Evolutionary conservation across 352 stramenopile species (phyloP).

Genomic region (Pythium plurisporium): DNA sequence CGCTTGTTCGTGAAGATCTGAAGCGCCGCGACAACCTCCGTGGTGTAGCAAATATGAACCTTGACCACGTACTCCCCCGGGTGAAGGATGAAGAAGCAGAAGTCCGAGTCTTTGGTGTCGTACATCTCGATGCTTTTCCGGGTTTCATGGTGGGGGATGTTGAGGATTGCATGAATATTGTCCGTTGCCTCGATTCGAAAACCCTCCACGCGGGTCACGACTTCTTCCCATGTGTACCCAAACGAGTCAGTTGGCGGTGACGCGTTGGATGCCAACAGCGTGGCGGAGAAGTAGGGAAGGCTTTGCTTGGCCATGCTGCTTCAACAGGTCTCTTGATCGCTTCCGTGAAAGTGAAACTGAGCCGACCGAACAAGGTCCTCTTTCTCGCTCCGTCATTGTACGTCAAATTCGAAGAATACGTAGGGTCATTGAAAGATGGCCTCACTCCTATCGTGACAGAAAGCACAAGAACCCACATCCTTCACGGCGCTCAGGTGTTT

Average conservation of each 20-base stretch:
- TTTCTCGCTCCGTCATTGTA: too few species aligned
- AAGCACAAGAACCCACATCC: too few species aligned
- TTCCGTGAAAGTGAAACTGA: not conserved
- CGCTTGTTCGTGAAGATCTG: conserved; percentile 6
- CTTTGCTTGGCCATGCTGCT: too few species aligned
- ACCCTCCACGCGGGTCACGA: not conserved
- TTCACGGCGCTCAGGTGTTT: too few species aligned
- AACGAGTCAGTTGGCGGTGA: not conserved
- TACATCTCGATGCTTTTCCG: not conserved
- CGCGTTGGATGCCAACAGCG: not conserved
- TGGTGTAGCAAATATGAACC: not conserved
- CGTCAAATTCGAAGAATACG: too few species aligned
- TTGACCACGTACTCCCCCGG: not conserved
- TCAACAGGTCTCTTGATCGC: too few species aligned
- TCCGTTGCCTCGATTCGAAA: not conserved
- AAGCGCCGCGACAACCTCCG: not conserved
- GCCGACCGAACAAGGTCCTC: too few species aligned
- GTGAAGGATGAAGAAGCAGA: not conserved
- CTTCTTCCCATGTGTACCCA: not conserved
- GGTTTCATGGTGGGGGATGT: not conserved
- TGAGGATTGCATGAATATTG: not conserved
- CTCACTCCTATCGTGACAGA: too few species aligned
- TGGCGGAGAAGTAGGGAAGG: not conserved
- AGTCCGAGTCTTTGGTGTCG: not conserved
- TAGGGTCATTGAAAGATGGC: too few species aligned